Conservation (phyloP, 129 eudicot genomes). For the Oenanthe sinensis region DNA sequence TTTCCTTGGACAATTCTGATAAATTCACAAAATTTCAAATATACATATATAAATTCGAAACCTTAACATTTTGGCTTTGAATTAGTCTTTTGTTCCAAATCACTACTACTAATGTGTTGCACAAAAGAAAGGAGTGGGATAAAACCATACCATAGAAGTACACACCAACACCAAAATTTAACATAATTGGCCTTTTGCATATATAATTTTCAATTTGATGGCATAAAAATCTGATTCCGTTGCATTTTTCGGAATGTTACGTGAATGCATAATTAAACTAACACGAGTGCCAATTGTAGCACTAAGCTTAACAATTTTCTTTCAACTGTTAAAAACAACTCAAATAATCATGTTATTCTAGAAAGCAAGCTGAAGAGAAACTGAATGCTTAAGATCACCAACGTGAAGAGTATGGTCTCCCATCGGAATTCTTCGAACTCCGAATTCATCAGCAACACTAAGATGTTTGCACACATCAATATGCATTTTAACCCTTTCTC, state of each 20-base stretch:
- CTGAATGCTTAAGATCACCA: conserved; percentile 79
- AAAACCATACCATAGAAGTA: neutral
- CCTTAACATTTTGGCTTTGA: too few species aligned
- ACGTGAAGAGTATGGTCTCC: conserved; percentile 79
- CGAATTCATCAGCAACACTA: conserved; percentile 64
- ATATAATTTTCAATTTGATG: neutral
- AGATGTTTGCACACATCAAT: conserved; percentile 70
- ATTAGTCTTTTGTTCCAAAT: neutral
- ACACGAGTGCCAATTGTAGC: conserved; percentile 1
- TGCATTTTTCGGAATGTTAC: neutral
- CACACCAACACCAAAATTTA: neutral
- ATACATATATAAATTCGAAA: neutral
- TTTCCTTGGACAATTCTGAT: neutral
- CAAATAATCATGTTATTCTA: neutral
- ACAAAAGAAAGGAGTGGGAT: neutral
- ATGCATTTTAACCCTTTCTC: conserved; percentile 42
- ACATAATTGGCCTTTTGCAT: neutral
- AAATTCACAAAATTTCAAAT: neutral
- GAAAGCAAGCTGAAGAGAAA: conserved; percentile 35
- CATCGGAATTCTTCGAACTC: conserved; percentile 83
- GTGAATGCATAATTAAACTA: neutral
- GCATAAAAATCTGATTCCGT: neutral
- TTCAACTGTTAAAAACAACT: neutral
- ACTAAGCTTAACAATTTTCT: neutral
- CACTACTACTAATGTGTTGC: too few species aligned